Evolutionary conservation across 2,329 filamentous ascomycete species (phyloP).

Genomic region (Aureobasidium vineae): DNA sequence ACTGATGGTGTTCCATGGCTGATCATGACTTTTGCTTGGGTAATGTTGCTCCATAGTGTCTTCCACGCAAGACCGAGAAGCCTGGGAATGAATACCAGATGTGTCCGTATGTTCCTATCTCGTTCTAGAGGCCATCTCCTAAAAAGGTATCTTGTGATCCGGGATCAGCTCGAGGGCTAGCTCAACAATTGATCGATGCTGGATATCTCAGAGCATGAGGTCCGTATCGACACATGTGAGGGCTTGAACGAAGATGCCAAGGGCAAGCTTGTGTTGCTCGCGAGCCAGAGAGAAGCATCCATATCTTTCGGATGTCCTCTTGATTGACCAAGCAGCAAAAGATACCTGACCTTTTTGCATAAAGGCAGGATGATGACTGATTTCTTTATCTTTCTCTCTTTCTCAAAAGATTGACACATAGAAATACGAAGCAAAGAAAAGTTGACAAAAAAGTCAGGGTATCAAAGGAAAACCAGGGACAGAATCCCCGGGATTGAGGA

Average conservation of each 20-base stretch:
- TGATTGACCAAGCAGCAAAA: neutral
- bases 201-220: neutral
- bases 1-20: neutral
- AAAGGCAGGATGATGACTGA: neutral
- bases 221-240: too few species aligned
- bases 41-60: neutral
- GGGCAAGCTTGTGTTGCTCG: neutral
- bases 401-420: neutral
- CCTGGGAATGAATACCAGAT: neutral
- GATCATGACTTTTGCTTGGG: neutral
- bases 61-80: neutral
- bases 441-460: slow-evolving; percentile 9
- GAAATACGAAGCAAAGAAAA: neutral
- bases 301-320: neutral
- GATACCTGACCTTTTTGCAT: too few species aligned
- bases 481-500: slow-evolving; percentile 17
- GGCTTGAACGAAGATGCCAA: neutral
- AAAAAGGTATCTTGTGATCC: neutral
- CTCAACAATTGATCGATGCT: neutral
- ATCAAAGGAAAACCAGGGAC: slow-evolving; percentile 20
- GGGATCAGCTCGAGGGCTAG: neutral
- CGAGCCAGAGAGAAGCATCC: neutral
- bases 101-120: neutral
- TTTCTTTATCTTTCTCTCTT: neutral
- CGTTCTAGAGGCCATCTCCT: neutral